A percentile compares a stretch with the other conserved stretches of the same genome.
Evolutionary conservation across 306 rosid species (phyloP).

Genomic region (Cucumis melo): DNA sequence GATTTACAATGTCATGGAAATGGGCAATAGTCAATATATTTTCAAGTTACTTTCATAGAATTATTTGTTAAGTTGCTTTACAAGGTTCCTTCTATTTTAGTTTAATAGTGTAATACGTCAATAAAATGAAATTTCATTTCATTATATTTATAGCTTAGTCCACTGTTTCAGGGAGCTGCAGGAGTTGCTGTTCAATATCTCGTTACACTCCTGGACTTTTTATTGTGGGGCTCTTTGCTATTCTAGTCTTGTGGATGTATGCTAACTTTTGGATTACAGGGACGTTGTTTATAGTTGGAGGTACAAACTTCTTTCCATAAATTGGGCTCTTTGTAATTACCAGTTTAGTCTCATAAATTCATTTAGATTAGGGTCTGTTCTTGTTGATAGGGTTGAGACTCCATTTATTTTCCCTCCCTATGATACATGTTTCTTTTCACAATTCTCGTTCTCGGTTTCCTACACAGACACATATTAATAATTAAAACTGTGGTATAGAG

Average conservation of each 20-base stretch:
- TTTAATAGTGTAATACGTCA: background rate
- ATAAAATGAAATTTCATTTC: background rate
- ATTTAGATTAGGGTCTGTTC: too few species aligned
- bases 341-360: too few species aligned
- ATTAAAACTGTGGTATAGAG: background rate
- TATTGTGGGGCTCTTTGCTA: slow-evolving; percentile 81
- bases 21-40: background rate
- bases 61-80: background rate
- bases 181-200: slow-evolving; percentile 71
- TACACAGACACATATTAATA: too few species aligned
- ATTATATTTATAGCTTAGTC: slow-evolving; percentile 21
- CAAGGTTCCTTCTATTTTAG: background rate
- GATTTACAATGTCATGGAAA: background rate
- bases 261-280: slow-evolving; percentile 99
- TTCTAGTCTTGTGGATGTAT: slow-evolving; percentile 92
- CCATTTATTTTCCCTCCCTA: too few species aligned
- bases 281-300: slow-evolving; percentile 79
- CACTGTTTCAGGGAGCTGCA: slow-evolving; percentile 67
- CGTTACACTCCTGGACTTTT: slow-evolving; percentile 92
- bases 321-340: too few species aligned
- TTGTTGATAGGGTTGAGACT: too few species aligned
- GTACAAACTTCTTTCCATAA: slow-evolving; percentile 23
- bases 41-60: background rate
- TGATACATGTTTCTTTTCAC: too few species aligned
- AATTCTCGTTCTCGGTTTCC: too few species aligned